Evolutionary conservation across 2,329 filamentous ascomycete species (phyloP).

Genomic region (Aspergillus felis): DNA sequence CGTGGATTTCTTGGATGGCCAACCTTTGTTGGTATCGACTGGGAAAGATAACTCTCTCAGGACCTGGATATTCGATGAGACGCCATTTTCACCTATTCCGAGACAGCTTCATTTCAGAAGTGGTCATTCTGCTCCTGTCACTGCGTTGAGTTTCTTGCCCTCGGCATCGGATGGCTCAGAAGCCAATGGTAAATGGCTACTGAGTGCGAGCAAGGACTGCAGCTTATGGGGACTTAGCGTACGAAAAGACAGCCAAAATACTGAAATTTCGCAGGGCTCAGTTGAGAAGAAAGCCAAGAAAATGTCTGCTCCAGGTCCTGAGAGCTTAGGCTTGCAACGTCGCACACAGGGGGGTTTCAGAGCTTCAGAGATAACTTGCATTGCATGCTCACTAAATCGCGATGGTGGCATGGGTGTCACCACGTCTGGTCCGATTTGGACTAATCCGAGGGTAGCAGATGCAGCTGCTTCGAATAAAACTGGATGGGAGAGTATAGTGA

Average conservation of each 20-base stretch:
- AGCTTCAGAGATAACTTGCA: slow-evolving; percentile 84
- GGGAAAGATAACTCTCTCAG: slow-evolving; percentile 91
- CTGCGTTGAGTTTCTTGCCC: slow-evolving; percentile 77
- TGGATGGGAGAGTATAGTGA: slow-evolving; percentile 96
- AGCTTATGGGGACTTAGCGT: slow-evolving; percentile 97
- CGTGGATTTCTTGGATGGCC: slow-evolving; percentile 82
- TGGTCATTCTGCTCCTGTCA: slow-evolving; percentile 84
- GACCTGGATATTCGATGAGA: slow-evolving; percentile 94
- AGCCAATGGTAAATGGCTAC: slow-evolving; percentile 84
- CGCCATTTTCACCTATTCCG: slow-evolving; percentile 81
- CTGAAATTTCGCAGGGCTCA: slow-evolving; percentile 86
- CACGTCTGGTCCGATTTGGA: slow-evolving; percentile 77
- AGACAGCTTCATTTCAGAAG: slow-evolving; percentile 80
- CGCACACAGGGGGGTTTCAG: slow-evolving; percentile 58
- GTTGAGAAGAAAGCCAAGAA: slow-evolving; percentile 89
- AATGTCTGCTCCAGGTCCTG: slow-evolving; percentile 19
- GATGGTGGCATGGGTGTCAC: slow-evolving; percentile 90
- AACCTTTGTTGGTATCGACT: slow-evolving; percentile 84
- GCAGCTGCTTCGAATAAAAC: slow-evolving; percentile 71
- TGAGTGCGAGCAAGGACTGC: slow-evolving; percentile 83
- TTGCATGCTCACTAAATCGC: slow-evolving; percentile 86
- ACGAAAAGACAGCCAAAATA: slow-evolving; percentile 87
- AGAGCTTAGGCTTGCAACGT: slow-evolving; percentile 13
- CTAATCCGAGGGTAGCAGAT: slow-evolving; percentile 66
- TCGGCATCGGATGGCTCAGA: slow-evolving; percentile 87